Evolutionary conservation across 83 land plant genomes (phyloP), one percentile per base, ranked within the genome.

Genomic region (Isoetes engelmannii): DNA sequence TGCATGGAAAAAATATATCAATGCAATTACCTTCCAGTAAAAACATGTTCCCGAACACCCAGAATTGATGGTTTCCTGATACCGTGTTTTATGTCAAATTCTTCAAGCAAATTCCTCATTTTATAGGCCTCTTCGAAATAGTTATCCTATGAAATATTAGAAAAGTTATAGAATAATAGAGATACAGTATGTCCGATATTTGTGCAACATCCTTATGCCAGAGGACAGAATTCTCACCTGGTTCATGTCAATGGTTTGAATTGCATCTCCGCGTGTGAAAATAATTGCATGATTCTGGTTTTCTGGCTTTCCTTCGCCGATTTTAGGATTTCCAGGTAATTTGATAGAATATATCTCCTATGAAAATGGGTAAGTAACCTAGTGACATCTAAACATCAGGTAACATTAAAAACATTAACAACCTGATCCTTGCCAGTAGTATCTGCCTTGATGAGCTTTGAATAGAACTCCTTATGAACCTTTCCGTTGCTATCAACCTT

Each of bases 381-480:
- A 28, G 37, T 28, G 37, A 28, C 2, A 28, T 0, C 2, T 28
- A 28, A 28, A 28, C 37, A 28, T 28, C 37, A 28, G 37, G 37
- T 2, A 28, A 28, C 37, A 28, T 28, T 28, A 28, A 28, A 28
- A 28, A 28, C 37, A 28, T 28, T 28, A 28, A 28, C 37, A 28
- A 28, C 37, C 96, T 82, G 83, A 66, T 92, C 98, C 50, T 87
- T 87, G 6, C 92, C 98, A 82, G 81, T 77, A 67, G 89, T 80
- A 65, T 87, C 89, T 42, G 80, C 89, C 74, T 92, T 92, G 4
- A 89, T 88, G 65, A 92, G 89, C 57, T 90, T 93, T 48, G 98
- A 93, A 76, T 78, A 93, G 74, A 73, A 93, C 49, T 85, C 89
- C 8, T 76, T 88, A 7, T 71, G 59, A 62, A 72, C 65, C 60